Evolutionary conservation across 2,329 filamentous ascomycete genomes (phyloP).

Genomic region (Aspergillus ustus): DNA sequence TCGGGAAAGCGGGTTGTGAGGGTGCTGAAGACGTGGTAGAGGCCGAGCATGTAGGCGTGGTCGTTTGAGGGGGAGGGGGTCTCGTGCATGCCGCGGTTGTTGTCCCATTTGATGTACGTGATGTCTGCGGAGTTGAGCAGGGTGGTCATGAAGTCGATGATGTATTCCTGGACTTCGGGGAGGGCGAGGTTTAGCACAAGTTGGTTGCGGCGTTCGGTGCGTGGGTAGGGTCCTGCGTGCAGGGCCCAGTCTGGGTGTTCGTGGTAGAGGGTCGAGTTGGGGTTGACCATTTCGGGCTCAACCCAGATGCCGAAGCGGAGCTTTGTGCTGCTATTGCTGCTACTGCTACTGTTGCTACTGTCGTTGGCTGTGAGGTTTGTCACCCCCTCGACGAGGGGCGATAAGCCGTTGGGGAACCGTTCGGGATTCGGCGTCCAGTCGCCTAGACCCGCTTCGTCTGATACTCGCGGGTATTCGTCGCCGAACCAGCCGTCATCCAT

Average conservation of each 20-base stretch:
- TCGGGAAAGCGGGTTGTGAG: conserved; percentile 65
- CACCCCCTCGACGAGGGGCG: conserved; percentile 56
- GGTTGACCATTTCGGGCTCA: conserved; percentile 71
- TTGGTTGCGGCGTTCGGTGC: conserved; percentile 62
- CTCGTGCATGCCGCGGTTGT: conserved; percentile 69
- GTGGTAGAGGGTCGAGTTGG: conserved; percentile 63
- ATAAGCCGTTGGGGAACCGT: conserved; percentile 63
- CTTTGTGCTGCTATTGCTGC: conserved; percentile 37
- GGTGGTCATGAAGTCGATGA: conserved; percentile 60
- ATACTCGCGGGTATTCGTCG: conserved; percentile 62
- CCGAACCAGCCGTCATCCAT: conserved; percentile 73
- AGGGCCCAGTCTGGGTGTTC: conserved; percentile 69
- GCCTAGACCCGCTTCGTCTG: conserved; percentile 63
- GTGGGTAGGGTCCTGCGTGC: conserved; percentile 60
- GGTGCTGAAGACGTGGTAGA: conserved; percentile 66
- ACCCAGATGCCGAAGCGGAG: conserved; percentile 69
- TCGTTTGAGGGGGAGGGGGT: conserved; percentile 57
- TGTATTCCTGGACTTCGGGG: conserved; percentile 65
- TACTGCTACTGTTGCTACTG: too few species aligned
- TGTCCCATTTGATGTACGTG: conserved; percentile 70
- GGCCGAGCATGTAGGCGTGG: conserved; percentile 66
- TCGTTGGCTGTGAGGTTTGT: conserved; percentile 54
- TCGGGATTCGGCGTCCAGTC: conserved; percentile 66
- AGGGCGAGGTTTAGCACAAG: conserved; percentile 66
- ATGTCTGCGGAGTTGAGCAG: conserved; percentile 61